Evolutionary conservation across 2,329 filamentous ascomycete species (phyloP).

Genomic region (Berkeleyomyces rouxiae): DNA sequence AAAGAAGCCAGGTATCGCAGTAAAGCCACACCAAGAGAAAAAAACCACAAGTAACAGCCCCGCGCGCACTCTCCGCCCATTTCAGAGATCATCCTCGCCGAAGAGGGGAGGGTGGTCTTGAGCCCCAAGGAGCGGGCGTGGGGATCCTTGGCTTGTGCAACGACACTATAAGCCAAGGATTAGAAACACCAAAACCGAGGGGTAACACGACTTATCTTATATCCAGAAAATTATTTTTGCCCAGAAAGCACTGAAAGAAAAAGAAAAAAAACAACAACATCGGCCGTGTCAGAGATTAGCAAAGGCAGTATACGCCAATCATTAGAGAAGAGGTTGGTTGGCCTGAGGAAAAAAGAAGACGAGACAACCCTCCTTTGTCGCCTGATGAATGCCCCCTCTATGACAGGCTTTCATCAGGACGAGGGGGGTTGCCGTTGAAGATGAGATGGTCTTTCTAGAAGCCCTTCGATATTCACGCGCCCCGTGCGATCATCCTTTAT

Average conservation of each 20-base stretch:
- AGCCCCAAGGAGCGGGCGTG: neutral
- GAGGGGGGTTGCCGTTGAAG: slow-evolving; percentile 17
- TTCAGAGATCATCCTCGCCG: neutral
- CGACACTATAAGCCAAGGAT: neutral
- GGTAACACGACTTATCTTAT: neutral
- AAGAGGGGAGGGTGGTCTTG: neutral
- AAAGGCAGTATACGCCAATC: neutral
- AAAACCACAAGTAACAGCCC: neutral
- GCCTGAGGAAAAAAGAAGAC: neutral
- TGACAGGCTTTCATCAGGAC: neutral
- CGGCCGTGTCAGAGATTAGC: neutral
- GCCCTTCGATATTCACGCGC: slow-evolving; percentile 43
- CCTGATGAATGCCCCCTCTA: neutral
- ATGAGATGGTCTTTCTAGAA: slow-evolving; percentile 38
- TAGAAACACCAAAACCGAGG: neutral
- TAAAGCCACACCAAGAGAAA: neutral
- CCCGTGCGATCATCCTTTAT: slow-evolving; percentile 32
- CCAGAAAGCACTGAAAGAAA: neutral
- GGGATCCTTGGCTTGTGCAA: neutral
- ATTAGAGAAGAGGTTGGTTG: neutral
- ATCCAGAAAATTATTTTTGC: neutral
- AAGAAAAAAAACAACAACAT: neutral
- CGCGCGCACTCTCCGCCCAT: neutral
- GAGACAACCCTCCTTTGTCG: neutral
- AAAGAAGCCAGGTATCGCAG: neutral